Evolutionary conservation across 306 rosid genomes (phyloP).

Genomic region (Gastrolobium villosum): DNA sequence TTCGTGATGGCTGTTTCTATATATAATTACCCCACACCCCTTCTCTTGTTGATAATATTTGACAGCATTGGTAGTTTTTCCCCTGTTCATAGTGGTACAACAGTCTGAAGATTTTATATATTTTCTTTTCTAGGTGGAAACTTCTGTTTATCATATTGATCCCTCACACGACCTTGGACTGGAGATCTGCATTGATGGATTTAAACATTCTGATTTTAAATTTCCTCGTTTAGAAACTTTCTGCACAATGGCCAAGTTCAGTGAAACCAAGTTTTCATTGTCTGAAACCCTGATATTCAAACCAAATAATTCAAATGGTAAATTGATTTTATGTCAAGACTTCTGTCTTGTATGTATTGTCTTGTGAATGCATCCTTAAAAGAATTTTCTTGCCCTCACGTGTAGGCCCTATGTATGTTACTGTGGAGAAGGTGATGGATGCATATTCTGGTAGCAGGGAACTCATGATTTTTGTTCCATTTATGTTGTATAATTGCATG

Average conservation of each 20-base stretch:
- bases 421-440: constrained; percentile 87
- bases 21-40: no score
- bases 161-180: constrained; percentile 89
- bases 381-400: constrained; percentile 46
- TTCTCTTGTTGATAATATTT: not conserved
- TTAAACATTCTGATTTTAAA: constrained; percentile 66
- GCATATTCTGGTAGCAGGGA: constrained; percentile 91
- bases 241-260: constrained; percentile 75
- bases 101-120: constrained; percentile 15
- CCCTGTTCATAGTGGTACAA: constrained; percentile 28
- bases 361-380: constrained; percentile 25
- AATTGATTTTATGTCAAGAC: constrained; percentile 37
- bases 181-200: constrained; percentile 78
- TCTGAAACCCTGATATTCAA: constrained; percentile 72
- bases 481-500: constrained; percentile 86
- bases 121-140: constrained; percentile 68
- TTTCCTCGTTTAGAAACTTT: constrained; percentile 87
- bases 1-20: constrained; percentile 55
- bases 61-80: constrained; percentile 15
- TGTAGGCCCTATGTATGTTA: constrained; percentile 73
- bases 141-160: constrained; percentile 84
- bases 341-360: constrained; percentile 21
- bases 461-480: constrained; percentile 76
- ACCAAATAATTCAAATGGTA: constrained; percentile 66
- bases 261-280: constrained; percentile 73